phyloP scores from a whole-genome alignment of 495 filamentous ascomycete species.

The Penicillium parvum region DNA sequence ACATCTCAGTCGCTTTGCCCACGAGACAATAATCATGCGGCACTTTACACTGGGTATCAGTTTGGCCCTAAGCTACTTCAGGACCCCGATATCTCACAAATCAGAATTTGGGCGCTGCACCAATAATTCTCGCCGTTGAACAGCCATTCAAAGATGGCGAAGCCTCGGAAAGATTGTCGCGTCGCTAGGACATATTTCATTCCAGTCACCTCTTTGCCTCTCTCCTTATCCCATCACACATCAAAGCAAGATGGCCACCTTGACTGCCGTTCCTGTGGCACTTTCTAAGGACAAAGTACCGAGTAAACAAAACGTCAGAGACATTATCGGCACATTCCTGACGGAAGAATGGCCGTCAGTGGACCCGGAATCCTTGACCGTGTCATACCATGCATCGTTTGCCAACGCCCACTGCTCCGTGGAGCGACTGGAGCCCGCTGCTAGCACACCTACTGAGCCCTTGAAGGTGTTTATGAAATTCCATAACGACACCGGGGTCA shows the following conservation, averaged over 20 bases:
- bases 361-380: conserved; percentile 18
- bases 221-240: too few species aligned
- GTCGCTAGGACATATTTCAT: too few species aligned
- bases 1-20: too few species aligned
- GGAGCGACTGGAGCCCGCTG: conserved; percentile 16
- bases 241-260: conserved; percentile 18
- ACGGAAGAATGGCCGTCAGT: conserved; percentile 25
- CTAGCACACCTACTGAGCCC: conserved; percentile 10
- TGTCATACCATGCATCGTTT: conserved; percentile 19
- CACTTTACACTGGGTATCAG: too few species aligned
- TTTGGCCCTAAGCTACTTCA: too few species aligned
- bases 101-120: too few species aligned
- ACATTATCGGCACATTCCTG: conserved; percentile 22
- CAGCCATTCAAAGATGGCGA: too few species aligned
- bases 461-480: conserved; percentile 28
- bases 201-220: too few species aligned
- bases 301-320: conserved; percentile 16
- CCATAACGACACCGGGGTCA: conserved; percentile 9
- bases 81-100: too few species aligned
- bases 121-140: too few species aligned
- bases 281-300: conserved; percentile 18
- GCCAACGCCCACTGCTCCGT: conserved; percentile 24
- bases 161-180: too few species aligned
- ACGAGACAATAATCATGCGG: too few species aligned
- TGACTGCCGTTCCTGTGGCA: conserved; percentile 11